Evolutionary conservation across 2,329 filamentous ascomycete genomes (phyloP).

Genomic region (Pseudopyrenochaeta lycopersici): DNA sequence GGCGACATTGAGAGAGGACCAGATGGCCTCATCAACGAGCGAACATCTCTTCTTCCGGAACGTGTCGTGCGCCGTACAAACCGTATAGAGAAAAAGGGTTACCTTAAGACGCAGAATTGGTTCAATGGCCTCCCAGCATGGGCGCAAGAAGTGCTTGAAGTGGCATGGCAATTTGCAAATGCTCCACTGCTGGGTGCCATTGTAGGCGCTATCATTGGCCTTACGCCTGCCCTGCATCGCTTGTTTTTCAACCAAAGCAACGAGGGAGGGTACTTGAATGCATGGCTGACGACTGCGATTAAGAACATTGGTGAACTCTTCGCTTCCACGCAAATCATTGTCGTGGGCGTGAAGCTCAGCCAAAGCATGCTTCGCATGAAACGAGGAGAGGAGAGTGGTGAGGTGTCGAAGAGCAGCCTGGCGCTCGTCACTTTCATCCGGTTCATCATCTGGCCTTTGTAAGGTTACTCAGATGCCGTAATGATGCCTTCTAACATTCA

Average conservation of each 20-base stretch:
- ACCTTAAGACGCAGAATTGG: conserved; percentile 43
- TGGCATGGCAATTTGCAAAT: conserved; percentile 65
- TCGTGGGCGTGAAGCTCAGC: conserved; percentile 72
- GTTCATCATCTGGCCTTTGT: conserved; percentile 68
- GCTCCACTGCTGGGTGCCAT: conserved; percentile 69
- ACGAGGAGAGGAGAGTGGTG: conserved; percentile 51
- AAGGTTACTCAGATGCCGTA: not conserved
- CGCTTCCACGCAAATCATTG: conserved; percentile 70
- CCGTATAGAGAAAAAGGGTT: conserved; percentile 42
- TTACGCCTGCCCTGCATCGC: conserved; percentile 66
- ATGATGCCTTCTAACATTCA: conserved; percentile 6
- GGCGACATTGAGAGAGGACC: conserved; percentile 35
- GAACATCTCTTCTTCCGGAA: conserved; percentile 62
- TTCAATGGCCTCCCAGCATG: conserved; percentile 50
- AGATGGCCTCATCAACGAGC: conserved; percentile 51
- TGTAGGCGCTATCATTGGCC: conserved; percentile 66
- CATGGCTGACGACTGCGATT: conserved; percentile 70
- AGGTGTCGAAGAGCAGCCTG: conserved; percentile 61
- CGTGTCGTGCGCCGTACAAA: conserved; percentile 40
- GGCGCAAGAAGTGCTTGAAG: conserved; percentile 51
- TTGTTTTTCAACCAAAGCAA: conserved; percentile 68
- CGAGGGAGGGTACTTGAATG: conserved; percentile 70
- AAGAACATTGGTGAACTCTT: conserved; percentile 71
- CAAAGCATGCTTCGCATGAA: conserved; percentile 61
- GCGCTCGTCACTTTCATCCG: conserved; percentile 63